A percentile compares a stretch with the other conserved stretches of the same genome.
Evolutionary conservation across 2,329 filamentous ascomycete species (phyloP).

Genomic region (Claviceps pusilla): DNA sequence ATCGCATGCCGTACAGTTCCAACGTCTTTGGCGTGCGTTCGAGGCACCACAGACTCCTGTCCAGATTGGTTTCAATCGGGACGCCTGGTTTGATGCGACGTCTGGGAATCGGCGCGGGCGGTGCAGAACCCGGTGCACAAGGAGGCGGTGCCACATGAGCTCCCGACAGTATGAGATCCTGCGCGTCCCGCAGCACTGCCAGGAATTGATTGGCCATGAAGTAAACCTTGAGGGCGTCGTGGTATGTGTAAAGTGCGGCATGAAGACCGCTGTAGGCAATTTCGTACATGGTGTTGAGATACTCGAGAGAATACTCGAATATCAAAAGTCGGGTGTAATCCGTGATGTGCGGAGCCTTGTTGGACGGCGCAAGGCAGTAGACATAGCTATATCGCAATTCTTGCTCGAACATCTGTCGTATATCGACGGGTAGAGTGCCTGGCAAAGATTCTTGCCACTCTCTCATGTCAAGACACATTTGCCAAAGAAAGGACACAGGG

Average conservation of each 20-base stretch:
- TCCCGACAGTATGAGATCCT: slow-evolving; percentile 40
- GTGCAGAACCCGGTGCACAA: slow-evolving; percentile 29
- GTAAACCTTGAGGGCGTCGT: slow-evolving; percentile 73
- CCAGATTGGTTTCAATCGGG: slow-evolving; percentile 33
- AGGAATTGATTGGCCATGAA: slow-evolving; percentile 54
- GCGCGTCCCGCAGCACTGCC: slow-evolving; percentile 42
- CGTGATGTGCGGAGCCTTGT: slow-evolving; percentile 54
- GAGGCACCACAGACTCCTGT: slow-evolving; percentile 40
- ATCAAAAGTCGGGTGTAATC: slow-evolving; percentile 67
- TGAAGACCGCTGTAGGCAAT: slow-evolving; percentile 45
- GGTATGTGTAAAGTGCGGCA: slow-evolving; percentile 63
- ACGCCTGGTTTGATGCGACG: slow-evolving; percentile 21
- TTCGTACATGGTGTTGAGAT: slow-evolving; percentile 58
- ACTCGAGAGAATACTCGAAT: slow-evolving; percentile 76
- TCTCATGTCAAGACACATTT: slow-evolving; percentile 59
- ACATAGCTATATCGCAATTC: slow-evolving; percentile 86
- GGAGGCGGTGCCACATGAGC: slow-evolving; percentile 30
- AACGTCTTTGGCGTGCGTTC: slow-evolving; percentile 39
- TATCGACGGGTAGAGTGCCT: slow-evolving; percentile 43
- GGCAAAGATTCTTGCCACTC: slow-evolving; percentile 73
- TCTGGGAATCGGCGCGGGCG: slow-evolving; percentile 38
- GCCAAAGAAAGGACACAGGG: slow-evolving; percentile 58
- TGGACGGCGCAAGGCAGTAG: slow-evolving; percentile 72
- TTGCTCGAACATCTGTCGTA: slow-evolving; percentile 67
- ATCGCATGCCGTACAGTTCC: slow-evolving; percentile 41